Evolutionary conservation across 192 early-diverging fungal genomes (phyloP).

Genomic region (Oehlia diaphana): DNA sequence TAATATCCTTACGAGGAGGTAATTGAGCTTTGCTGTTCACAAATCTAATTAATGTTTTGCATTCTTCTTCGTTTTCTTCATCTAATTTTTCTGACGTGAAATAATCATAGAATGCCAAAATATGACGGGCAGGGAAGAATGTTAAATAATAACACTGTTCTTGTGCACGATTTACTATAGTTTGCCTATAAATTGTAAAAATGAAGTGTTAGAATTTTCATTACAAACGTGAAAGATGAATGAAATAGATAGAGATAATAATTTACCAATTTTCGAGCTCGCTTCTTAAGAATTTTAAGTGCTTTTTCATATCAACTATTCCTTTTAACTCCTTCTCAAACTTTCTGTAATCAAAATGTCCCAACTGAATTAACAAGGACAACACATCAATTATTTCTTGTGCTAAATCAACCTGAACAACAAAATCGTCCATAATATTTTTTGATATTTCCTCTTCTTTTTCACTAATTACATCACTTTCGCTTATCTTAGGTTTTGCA

Average conservation of each 20-base stretch:
- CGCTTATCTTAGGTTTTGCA: constrained; percentile 8
- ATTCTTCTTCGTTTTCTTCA: neutral
- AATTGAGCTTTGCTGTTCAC: neutral
- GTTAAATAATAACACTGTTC: constrained; percentile 26
- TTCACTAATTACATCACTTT: neutral
- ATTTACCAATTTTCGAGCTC: constrained; percentile 2
- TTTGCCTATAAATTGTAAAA: constrained; percentile 4
- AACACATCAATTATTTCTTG: constrained; percentile 21
- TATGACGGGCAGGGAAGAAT: constrained; percentile 21
- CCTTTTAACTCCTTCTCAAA: neutral
- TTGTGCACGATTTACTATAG: neutral
- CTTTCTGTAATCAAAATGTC: constrained; percentile 30
- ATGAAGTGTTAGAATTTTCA: no score
- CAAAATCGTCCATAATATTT: constrained; percentile 16
- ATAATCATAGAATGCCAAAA: constrained; percentile 28
- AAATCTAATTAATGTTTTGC: neutral
- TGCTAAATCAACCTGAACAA: constrained; percentile 28
- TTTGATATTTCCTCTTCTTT: neutral
- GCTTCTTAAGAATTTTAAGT: neutral
- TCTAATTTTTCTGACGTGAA: constrained; percentile 12
- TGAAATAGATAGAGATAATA: neutral
- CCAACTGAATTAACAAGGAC: constrained; percentile 23
- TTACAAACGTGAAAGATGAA: no score
- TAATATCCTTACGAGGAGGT: neutral
- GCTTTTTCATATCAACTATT: neutral